These are phyloP conservation scores for Lodderomyces oxycetoniae DNA, from an alignment of 1,139 yeast genomes.

Conservation along the genomic window DNA sequence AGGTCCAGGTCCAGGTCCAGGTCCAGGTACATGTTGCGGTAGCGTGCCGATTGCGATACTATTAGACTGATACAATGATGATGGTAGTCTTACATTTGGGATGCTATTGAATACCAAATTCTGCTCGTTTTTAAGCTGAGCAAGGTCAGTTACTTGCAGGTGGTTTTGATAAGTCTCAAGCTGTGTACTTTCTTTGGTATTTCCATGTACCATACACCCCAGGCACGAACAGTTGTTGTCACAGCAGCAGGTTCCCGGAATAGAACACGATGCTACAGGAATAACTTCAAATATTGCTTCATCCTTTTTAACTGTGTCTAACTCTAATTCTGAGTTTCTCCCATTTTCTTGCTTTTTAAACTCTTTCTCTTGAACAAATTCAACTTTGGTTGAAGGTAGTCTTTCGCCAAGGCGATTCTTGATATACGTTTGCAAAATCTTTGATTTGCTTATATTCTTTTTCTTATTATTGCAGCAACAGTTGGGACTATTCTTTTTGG, in stretches of 20 bases:
- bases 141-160: not conserved
- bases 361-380: slow-evolving; percentile 2
- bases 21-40: no score
- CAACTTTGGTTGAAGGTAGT: slow-evolving; percentile 2
- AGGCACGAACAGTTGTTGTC: slow-evolving; percentile 44
- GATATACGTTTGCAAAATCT: slow-evolving; percentile 35
- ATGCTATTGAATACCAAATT: not conserved
- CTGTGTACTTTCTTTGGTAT: slow-evolving; percentile 14
- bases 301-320: no score
- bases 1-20: no score
- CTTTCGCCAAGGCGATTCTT: slow-evolving; percentile 17
- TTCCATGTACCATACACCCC: slow-evolving; percentile 45
- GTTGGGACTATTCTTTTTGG: slow-evolving; percentile 18
- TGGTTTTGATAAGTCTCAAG: not conserved
- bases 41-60: no score
- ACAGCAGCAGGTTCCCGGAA: slow-evolving; percentile 50
- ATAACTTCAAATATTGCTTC: slow-evolving; percentile 21
- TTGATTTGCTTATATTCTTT: slow-evolving; percentile 28
- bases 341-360: not conserved
- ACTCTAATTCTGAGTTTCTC: not conserved
- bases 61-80: no score
- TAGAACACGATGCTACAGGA: slow-evolving; percentile 37
- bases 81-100: no score
- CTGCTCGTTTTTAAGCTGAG: not conserved
- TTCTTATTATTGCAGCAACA: slow-evolving; percentile 24